Base-by-base conservation (phyloP, 495 filamentous ascomycete genomes). In the Lichina pygmaea region DNA sequence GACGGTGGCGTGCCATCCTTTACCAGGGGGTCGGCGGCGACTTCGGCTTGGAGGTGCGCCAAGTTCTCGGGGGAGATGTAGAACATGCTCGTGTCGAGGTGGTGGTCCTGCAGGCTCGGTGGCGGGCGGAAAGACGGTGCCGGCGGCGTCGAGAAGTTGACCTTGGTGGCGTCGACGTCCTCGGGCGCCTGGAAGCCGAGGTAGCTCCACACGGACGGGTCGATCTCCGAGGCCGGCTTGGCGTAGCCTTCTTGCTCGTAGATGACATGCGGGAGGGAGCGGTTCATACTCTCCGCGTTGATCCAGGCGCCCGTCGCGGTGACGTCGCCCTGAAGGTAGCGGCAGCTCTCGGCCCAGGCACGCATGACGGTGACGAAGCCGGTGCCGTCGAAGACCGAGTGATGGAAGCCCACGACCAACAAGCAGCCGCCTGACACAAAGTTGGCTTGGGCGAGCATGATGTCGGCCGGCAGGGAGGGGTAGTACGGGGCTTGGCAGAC, bases 361-460 rank as follows among this genome's bases (percentile, higher is more conserved):
- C 11, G 8, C 6, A 42, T 16, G 8, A 42, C 11, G 8, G 40
- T 42, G 8, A 24, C 40, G 15, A 42, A 16, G 15, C 40, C 40
- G 6, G 6, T 11, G 11, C 40, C 40, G 40, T 42, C 40, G 8
- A 11, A 16, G 31, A 11, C 40, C 6, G 40, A 6, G 40, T 42
- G 40, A 24, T 42, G 40, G 6, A 42, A 16, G 15, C 15, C 40
- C 40, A 42, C 11, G 11, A 15, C 16, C 11, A 42, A 11, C 11
- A 42, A 11, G 15, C 16, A 53, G 46, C 13, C 57, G 16, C 58
- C 59, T 30, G 54, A 42, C 34, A 62, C 49, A 45, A 60, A 62
- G 44, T 60, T 60, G 46, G 55, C 59, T 47, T 61, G 57, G 10
- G 52, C 58, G 12, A 53, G 43, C 24, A 60, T 47, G 17, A 61